Evolutionary conservation across 2,329 filamentous ascomycete species (phyloP).

Genomic region (Phialophora macrospora): DNA sequence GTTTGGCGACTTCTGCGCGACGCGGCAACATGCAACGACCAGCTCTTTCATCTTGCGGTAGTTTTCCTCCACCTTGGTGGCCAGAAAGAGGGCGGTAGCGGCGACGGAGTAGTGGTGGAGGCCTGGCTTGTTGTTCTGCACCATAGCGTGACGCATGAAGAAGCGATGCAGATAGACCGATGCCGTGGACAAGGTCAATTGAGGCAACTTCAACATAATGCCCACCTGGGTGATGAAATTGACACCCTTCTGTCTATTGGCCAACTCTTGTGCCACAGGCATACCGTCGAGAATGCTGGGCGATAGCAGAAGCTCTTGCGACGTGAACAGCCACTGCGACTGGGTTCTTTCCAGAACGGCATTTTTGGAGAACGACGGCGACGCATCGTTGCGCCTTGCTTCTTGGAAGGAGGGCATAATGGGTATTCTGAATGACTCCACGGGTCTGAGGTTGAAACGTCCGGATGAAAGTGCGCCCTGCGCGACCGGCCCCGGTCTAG

Average conservation of each 20-base stretch:
- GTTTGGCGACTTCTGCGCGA: constrained; percentile 91
- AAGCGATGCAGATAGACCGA: constrained; percentile 95
- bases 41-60: constrained; percentile 94
- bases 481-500: neutral
- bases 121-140: constrained; percentile 68
- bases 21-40: constrained; percentile 89
- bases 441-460: neutral
- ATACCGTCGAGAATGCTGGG: constrained; percentile 87
- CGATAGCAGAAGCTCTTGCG: constrained; percentile 78
- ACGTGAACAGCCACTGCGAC: constrained; percentile 86
- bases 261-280: constrained; percentile 74
- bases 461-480: neutral
- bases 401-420: constrained; percentile 33
- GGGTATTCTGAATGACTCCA: constrained; percentile 15
- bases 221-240: constrained; percentile 97
- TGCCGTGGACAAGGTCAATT: constrained; percentile 89
- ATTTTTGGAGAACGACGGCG: constrained; percentile 27
- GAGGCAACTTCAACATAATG: constrained; percentile 87
- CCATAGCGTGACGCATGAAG: constrained; percentile 87
- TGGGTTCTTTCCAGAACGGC: constrained; percentile 54
- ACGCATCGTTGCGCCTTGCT: constrained; percentile 19
- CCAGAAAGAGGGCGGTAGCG: constrained; percentile 87
- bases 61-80: constrained; percentile 97
- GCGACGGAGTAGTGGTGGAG: constrained; percentile 94
- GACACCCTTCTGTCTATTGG: constrained; percentile 84